Percentiles rank a stretch among this genome's conserved stretches.
Conservation (phyloP, 2,329 filamentous ascomycete species). For the Diaporthe capsici region DNA sequence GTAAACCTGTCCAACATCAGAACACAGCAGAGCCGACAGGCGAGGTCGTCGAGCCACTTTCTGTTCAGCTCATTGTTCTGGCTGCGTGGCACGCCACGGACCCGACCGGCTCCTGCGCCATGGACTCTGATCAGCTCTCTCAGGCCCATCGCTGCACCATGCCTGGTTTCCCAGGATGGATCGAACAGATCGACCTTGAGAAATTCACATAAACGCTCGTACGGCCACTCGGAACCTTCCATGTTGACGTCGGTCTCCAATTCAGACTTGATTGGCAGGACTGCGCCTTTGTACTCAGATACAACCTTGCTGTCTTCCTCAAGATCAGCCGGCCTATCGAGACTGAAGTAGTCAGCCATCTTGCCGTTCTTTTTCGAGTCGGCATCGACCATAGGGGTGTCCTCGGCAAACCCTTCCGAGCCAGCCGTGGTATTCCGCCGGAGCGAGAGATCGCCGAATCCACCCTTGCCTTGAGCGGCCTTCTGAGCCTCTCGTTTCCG, state of each 20-base stretch:
- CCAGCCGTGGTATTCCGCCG: constrained; percentile 73
- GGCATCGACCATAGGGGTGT: constrained; percentile 66
- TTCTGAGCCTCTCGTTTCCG: constrained; percentile 91
- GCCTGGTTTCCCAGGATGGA: constrained; percentile 92
- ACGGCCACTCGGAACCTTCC: constrained; percentile 91
- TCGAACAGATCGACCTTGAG: constrained; percentile 95
- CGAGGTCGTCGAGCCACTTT: constrained; percentile 92
- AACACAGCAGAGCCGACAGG: constrained; percentile 94
- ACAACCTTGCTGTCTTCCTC: constrained; percentile 95
- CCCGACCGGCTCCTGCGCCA: constrained; percentile 86
- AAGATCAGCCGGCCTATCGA: constrained; percentile 81
- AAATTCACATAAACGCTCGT: constrained; percentile 93
- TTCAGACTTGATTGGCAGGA: constrained; percentile 83
- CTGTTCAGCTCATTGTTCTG: constrained; percentile 88
- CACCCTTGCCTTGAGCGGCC: constrained; percentile 86
- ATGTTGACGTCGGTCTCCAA: constrained; percentile 83
- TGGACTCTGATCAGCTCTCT: constrained; percentile 94
- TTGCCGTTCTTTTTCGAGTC: constrained; percentile 75
- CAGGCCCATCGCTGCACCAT: constrained; percentile 95
- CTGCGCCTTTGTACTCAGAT: constrained; percentile 92
- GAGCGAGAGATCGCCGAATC: constrained; percentile 87
- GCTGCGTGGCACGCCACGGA: constrained; percentile 75
- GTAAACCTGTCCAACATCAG: constrained; percentile 98
- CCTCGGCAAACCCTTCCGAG: constrained; percentile 73
- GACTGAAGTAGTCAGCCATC: constrained; percentile 87